Evolutionary conservation across 345 rosid species (phyloP), one percentile per base, ranked within the genome.

Genomic region (Cochlearia excelsa): DNA sequence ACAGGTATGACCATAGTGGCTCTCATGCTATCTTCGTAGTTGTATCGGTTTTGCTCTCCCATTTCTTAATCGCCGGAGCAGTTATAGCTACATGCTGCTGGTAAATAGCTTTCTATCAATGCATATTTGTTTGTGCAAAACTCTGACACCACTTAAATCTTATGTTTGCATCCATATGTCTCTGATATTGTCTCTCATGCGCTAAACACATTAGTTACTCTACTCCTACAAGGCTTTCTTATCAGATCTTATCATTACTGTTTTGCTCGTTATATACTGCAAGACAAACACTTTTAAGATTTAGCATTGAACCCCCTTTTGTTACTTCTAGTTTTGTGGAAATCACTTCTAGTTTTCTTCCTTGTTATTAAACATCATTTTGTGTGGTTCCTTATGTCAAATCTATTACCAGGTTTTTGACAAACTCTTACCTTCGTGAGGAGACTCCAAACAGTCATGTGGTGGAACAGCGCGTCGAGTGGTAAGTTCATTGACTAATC

Each of bases 391-490:
- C 30, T n/a, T 47, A n/a, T 53, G 26, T 40, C 10, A 51, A 38
- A 57, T 37, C 54, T 56, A 16, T 55, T 37, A 67, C 62, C 81
- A 94, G 99, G 97, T 82, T 85, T 76, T 54, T 90, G 77, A 90
- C 99, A 5, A 94, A 94, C 77, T 50, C 95, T 62, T 90, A 89
- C 75, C 96, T 94, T 66, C 85, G 96, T 48, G 99, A 94, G 70
- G 99, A 94, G 81, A 79, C 85, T 69, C 97, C 95, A 63, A 94
- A 88, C 54, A 89, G 95, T 82, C 96, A 94, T 72, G 99, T 87
- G 46, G 96, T 94, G 38, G 97, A 94, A 81, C 99, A 94, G 73
- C 89, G 87, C 5, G 99, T 94, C 30, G 99, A 94, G 80, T 94
- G 99, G 99, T 72, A 87, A 84, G 84, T 81, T 42, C 63, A 60